A percentile compares a stretch with the other conserved stretches of the same genome.
phyloP scores from a whole-genome alignment of 352 stramenopile genomes.

The Globisporangium canariense region DNA sequence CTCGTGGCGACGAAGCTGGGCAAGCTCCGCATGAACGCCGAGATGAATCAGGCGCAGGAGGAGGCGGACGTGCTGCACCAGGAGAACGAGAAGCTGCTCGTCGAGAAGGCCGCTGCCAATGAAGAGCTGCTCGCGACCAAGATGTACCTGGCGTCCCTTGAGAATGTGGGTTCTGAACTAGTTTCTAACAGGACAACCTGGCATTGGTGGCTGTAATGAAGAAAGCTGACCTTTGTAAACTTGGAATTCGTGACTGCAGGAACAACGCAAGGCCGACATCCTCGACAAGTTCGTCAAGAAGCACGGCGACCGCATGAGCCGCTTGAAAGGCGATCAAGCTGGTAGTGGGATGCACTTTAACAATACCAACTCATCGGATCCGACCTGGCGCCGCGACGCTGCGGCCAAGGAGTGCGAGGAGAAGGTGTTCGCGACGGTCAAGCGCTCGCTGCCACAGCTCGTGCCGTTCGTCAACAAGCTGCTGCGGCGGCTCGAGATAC shows the following conservation, averaged over 20 bases:
- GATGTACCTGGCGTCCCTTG: slow-evolving; percentile 68
- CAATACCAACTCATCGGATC: not conserved
- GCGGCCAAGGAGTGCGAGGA: slow-evolving; percentile 46
- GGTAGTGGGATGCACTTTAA: not conserved
- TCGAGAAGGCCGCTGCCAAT: slow-evolving; percentile 55
- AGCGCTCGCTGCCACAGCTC: slow-evolving; percentile 59
- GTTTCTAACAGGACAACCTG: not conserved
- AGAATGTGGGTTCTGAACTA: slow-evolving; percentile 31
- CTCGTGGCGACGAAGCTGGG: slow-evolving; percentile 46
- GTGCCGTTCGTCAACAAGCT: slow-evolving; percentile 70
- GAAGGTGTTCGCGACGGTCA: slow-evolving; percentile 52
- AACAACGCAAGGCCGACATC: slow-evolving; percentile 74
- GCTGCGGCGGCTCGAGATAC: slow-evolving; percentile 59
- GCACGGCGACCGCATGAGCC: slow-evolving; percentile 68
- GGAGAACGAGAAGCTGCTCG: slow-evolving; percentile 61
- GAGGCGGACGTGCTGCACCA: slow-evolving; percentile 49
- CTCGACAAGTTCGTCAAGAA: slow-evolving; percentile 78
- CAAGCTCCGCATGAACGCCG: slow-evolving; percentile 47
- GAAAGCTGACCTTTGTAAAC: not conserved
- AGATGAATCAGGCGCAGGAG: slow-evolving; percentile 55
- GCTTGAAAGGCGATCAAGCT: slow-evolving; percentile 22
- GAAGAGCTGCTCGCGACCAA: slow-evolving; percentile 64
- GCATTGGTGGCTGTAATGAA: not conserved
- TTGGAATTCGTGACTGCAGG: slow-evolving; percentile 19
- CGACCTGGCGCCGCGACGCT: slow-evolving; percentile 39